Conservation (phyloP, 306 rosid genomes). For the Styphnolobium japonicum region DNA sequence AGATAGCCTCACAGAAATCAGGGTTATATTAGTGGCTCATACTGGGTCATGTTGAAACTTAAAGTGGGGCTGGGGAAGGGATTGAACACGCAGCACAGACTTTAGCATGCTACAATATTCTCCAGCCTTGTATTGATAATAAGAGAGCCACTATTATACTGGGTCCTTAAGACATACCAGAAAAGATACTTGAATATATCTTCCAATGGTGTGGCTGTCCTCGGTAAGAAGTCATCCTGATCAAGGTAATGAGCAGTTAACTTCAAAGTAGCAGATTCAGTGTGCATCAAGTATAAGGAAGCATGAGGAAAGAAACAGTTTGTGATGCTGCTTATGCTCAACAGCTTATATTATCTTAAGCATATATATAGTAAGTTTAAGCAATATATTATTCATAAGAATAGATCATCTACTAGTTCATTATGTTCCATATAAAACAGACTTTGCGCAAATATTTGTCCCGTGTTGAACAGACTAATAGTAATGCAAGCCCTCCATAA, state of each 20-base stretch:
- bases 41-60: background rate
- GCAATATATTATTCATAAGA: background rate
- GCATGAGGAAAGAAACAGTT: background rate
- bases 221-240: conserved; percentile 96
- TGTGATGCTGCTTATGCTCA: conserved; percentile 5
- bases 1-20: background rate
- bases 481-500: background rate
- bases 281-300: background rate
- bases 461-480: background rate
- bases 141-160: background rate
- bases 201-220: conserved; percentile 97
- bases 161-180: conserved; percentile 56
- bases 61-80: background rate
- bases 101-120: background rate
- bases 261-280: background rate
- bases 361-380: background rate
- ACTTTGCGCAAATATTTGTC: background rate
- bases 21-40: background rate
- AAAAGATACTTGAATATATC: conserved; percentile 93
- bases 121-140: conserved; percentile 11
- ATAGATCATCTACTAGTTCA: background rate
- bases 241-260: conserved; percentile 32
- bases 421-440: background rate
- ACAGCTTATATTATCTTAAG: background rate
- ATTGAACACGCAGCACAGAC: background rate